A percentile compares a stretch with the other conserved stretches of the same genome.
Conservation (phyloP, 257 asterid genomes). For the Penstemon newberryi region DNA sequence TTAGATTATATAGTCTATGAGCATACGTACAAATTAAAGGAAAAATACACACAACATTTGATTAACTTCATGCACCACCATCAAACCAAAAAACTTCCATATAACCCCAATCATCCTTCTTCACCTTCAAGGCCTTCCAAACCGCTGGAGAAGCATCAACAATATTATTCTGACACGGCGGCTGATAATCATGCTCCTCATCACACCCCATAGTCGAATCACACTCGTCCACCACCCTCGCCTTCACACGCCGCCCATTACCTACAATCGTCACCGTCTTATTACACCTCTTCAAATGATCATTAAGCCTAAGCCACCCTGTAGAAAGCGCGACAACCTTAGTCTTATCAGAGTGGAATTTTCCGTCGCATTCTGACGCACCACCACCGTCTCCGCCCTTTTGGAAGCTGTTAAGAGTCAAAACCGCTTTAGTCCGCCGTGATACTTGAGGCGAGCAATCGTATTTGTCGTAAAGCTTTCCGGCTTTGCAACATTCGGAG, state of each 20-base stretch:
- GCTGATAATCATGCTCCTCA: conserved; percentile 27
- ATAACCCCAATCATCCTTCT: conserved; percentile 22
- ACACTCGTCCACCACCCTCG: conserved; percentile 36
- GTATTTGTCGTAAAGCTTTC: conserved; percentile 19
- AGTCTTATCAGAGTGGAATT: conserved; percentile 17
- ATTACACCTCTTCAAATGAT: conserved; percentile 1
- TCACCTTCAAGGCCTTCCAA: conserved; percentile 27
- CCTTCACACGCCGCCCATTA: conserved; percentile 1
- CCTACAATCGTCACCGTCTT: background rate
- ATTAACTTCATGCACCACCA: background rate
- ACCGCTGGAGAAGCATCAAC: conserved; percentile 41
- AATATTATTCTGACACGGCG: conserved; percentile 30
- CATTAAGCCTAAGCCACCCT: conserved; percentile 10
- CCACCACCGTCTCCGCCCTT: conserved; percentile 19
- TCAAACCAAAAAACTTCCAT: conserved; percentile 35
- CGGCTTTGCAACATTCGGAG: conserved; percentile 17
- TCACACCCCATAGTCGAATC: conserved; percentile 36
- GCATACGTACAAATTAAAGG: no score
- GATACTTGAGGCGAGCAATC: conserved; percentile 4
- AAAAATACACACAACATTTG: no score
- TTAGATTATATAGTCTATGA: no score
- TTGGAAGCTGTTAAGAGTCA: conserved; percentile 19
- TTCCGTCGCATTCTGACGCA: conserved; percentile 19
- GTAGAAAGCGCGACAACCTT: conserved; percentile 6
- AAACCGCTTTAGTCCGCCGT: conserved; percentile 1